A percentile compares a stretch with the other conserved stretches of the same genome.
Conservation (phyloP, 768 basidiomycete species). For the Hygrocybe punicea region DNA sequence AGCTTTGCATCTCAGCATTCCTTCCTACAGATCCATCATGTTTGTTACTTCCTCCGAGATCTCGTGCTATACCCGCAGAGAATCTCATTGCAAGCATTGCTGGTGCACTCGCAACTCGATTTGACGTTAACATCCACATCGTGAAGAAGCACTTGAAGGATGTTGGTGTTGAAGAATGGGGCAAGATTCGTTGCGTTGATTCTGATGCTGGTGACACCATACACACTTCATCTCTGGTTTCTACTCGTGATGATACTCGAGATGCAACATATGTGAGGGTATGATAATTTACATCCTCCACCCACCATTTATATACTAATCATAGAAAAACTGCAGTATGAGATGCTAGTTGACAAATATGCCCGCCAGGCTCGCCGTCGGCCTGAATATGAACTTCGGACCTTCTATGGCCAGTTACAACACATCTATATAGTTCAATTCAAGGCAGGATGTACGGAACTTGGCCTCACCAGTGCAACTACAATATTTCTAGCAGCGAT, state of each 20-base stretch:
- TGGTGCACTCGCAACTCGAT: conserved; percentile 17
- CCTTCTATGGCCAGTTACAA: conserved; percentile 36
- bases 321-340: conserved; percentile 27
- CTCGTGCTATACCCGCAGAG: not conserved
- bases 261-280: conserved; percentile 36
- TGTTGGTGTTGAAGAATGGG: conserved; percentile 23
- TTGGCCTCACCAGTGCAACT: conserved; percentile 12
- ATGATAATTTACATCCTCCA: conserved; percentile 13
- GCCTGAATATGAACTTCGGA: conserved; percentile 13
- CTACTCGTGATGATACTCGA: no score
- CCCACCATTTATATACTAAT: conserved; percentile 1
- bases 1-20: not conserved
- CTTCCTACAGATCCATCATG: conserved; percentile 26
- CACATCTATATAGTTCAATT: conserved; percentile 27
- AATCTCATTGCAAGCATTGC: conserved; percentile 12
- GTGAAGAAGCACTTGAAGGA: not conserved
- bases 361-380: no score
- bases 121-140: not conserved
- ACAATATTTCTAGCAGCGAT: conserved; percentile 27
- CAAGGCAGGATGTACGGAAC: conserved; percentile 7
- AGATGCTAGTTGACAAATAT: conserved; percentile 22
- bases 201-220: conserved; percentile 31
- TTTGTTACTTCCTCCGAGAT: conserved; percentile 26
- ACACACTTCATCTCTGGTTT: conserved; percentile 18
- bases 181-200: no score